phyloP scores from a whole-genome alignment of 2,329 filamentous ascomycete genomes.

The Karstenula rhodostoma region DNA sequence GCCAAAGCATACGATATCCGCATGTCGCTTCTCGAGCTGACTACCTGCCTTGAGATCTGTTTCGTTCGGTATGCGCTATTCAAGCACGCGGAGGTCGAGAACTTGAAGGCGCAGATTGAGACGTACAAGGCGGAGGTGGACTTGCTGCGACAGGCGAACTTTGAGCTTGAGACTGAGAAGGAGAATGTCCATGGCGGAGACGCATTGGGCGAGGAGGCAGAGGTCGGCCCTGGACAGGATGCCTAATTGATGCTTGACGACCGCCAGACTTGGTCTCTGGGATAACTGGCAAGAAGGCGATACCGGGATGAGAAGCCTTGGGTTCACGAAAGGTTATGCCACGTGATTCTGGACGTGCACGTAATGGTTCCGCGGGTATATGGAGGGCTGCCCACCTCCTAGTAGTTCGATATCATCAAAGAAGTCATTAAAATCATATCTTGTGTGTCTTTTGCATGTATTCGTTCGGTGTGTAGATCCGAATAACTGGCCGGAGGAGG shows the following conservation, averaged over 20 bases:
- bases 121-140: background rate
- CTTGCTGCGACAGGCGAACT: background rate
- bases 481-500: background rate
- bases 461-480: background rate
- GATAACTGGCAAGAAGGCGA: too few species aligned
- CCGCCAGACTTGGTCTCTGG: too few species aligned
- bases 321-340: background rate
- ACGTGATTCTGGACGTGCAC: background rate
- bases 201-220: background rate
- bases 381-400: background rate
- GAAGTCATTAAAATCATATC: background rate
- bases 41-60: background rate
- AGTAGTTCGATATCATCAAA: background rate
- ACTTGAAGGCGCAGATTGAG: background rate
- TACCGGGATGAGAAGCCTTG: background rate
- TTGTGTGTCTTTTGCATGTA: background rate
- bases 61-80: background rate
- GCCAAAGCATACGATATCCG: background rate
- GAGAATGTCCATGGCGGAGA: background rate
- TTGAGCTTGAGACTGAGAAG: background rate
- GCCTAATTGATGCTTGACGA: too few species aligned
- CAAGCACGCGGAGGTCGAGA: background rate
- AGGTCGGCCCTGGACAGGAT: background rate
- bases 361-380: background rate
- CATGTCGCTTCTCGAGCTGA: background rate